These are phyloP conservation scores for Musa beccarii DNA, from an alignment of 176 grass and related monocot species.

Conservation along the genomic window DNA sequence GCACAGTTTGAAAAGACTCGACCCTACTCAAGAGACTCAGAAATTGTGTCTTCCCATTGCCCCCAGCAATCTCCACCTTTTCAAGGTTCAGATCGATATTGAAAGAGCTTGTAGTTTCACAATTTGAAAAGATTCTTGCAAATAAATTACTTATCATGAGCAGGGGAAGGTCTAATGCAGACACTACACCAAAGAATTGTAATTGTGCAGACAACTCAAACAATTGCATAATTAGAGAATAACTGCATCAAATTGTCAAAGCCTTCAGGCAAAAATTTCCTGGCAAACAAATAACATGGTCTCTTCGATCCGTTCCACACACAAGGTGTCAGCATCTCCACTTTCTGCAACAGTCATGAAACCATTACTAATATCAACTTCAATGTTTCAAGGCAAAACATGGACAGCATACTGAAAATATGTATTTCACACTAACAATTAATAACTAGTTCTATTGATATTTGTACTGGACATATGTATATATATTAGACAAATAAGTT, in stretches of 20 bases:
- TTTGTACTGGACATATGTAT: too few relatives aligned
- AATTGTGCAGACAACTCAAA: constrained; percentile 29
- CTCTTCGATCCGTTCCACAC: constrained; percentile 90
- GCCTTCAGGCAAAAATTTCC: constrained; percentile 76
- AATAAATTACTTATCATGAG: constrained; percentile 11
- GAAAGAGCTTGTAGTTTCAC: constrained; percentile 32
- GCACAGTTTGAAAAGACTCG: constrained; percentile 21
- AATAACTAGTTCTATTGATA: too few relatives aligned
- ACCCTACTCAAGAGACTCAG: constrained; percentile 20
- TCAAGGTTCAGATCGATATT: not conserved
- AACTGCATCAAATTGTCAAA: constrained; percentile 65
- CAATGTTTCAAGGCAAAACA: too few relatives aligned
- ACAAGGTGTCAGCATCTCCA: constrained; percentile 52
- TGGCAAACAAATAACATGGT: constrained; percentile 94
- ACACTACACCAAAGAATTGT: constrained; percentile 32
- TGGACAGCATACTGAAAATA: too few relatives aligned
- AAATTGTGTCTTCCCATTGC: constrained; percentile 18
- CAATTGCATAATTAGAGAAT: constrained; percentile 62
- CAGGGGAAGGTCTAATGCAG: constrained; percentile 20
- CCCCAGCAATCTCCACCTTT: constrained; percentile 19
- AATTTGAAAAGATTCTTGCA: constrained; percentile 42
- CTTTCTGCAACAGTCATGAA: constrained; percentile 43
- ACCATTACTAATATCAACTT: not conserved
- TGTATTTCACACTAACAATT: too few relatives aligned
- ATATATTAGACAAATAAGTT: too few relatives aligned